phyloP scores from a whole-genome alignment of 1,284 basidiomycete genomes.

The Polyporus tsugae region DNA sequence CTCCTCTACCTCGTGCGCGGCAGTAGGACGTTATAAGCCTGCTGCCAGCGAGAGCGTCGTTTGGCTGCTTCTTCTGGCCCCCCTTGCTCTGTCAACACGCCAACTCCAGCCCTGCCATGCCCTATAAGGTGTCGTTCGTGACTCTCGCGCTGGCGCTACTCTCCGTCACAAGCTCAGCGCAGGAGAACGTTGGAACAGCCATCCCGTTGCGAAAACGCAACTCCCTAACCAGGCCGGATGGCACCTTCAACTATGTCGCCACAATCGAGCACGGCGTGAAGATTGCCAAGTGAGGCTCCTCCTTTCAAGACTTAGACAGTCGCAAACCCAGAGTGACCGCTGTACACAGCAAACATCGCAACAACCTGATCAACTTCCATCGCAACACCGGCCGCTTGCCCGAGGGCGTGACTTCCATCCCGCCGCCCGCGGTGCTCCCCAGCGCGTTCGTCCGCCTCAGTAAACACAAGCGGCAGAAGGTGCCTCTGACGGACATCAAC shows the following conservation, averaged over 20 bases:
- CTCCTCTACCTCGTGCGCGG: background rate
- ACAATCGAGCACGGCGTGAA: constrained; percentile 25
- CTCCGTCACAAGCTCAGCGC: constrained; percentile 18
- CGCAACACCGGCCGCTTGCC: constrained; percentile 24
- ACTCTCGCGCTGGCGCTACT: constrained; percentile 27
- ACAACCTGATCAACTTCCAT: constrained; percentile 32
- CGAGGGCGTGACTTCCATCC: background rate
- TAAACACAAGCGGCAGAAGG: constrained; percentile 12
- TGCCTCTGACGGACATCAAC: constrained; percentile 28
- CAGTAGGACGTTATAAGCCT: background rate
- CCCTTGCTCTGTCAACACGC: background rate
- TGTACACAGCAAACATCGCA: constrained; percentile 30
- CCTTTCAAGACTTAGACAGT: background rate
- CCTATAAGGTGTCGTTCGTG: constrained; percentile 27
- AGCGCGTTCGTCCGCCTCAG: background rate
- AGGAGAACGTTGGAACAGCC: constrained; percentile 16
- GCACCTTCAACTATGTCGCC: constrained; percentile 29
- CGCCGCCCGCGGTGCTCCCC: background rate
- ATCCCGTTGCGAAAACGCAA: constrained; percentile 30
- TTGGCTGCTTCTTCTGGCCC: background rate
- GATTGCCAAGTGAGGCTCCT: constrained; percentile 25
- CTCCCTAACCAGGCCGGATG: constrained; percentile 30
- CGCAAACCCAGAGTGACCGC: background rate
- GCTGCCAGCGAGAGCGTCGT: background rate
- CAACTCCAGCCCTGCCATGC: constrained; percentile 20